These are phyloP conservation scores for Flaveria brownii DNA, from an alignment of 129 eudicot genomes.

Conservation along the genomic window DNA sequence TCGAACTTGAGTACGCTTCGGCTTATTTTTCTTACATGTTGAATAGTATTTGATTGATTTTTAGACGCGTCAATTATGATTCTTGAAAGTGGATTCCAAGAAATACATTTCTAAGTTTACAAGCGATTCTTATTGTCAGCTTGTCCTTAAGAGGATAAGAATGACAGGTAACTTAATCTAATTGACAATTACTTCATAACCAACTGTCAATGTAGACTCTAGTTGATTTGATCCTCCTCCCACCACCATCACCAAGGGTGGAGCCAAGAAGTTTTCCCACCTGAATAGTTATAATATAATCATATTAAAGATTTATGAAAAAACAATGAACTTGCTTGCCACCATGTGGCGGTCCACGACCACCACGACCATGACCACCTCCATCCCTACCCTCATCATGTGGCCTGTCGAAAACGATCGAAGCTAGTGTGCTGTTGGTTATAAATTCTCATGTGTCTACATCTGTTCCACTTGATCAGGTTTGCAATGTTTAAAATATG, in stretches of 20 bases:
- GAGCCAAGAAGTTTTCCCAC: no score
- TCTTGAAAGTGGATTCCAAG: slow-evolving; percentile 39
- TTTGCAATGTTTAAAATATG: slow-evolving; percentile 33
- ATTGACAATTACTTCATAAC: slow-evolving; percentile 13
- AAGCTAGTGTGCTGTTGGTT: slow-evolving; percentile 19
- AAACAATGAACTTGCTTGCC: background rate
- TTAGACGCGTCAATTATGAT: slow-evolving; percentile 3
- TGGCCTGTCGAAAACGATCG: background rate
- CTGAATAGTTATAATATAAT: background rate
- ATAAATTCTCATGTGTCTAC: background rate
- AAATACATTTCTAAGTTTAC: slow-evolving; percentile 29
- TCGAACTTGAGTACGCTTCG: slow-evolving; percentile 20
- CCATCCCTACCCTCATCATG: slow-evolving; percentile 16
- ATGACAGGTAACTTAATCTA: slow-evolving; percentile 27
- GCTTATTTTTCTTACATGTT: slow-evolving; percentile 18
- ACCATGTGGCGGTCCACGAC: background rate
- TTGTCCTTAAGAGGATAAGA: slow-evolving; percentile 32
- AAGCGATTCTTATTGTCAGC: slow-evolving; percentile 18
- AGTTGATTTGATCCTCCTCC: background rate
- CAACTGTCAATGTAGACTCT: slow-evolving; percentile 14
- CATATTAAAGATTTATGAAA: background rate
- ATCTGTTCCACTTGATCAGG: slow-evolving; percentile 29
- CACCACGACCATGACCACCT: background rate
- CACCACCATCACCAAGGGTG: background rate
- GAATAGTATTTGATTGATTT: slow-evolving; percentile 32